phyloP scores from a whole-genome alignment of 306 rosid species.

The Pterocarpus santalinus region DNA sequence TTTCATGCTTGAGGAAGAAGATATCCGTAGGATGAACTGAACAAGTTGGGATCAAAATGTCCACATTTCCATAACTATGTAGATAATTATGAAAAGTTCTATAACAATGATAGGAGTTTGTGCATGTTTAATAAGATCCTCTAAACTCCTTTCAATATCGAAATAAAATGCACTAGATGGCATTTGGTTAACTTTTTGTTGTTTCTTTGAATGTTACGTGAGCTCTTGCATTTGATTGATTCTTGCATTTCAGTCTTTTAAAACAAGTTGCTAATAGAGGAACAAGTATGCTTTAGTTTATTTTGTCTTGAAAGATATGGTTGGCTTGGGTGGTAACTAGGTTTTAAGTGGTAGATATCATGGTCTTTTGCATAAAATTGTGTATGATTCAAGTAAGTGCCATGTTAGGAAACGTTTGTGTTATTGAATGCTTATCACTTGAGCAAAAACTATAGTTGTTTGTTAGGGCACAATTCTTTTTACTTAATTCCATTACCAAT shows the following conservation, averaged over 20 bases:
- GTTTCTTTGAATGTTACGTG: not conserved
- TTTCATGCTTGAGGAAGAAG: too few species aligned
- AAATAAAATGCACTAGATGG: not conserved
- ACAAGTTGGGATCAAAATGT: not conserved
- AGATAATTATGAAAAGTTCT: not conserved
- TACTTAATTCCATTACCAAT: too few species aligned
- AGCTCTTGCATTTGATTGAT: not conserved
- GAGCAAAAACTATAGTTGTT: not conserved
- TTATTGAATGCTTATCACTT: not conserved
- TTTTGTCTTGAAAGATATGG: not conserved
- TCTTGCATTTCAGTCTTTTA: not conserved
- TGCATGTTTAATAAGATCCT: not conserved
- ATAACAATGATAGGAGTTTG: not conserved
- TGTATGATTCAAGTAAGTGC: not conserved
- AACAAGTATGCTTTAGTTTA: not conserved
- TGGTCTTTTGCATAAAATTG: too few species aligned
- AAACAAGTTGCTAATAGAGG: not conserved
- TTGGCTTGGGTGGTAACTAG: not conserved
- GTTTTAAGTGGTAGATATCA: not conserved
- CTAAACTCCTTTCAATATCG: not conserved
- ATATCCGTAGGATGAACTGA: not conserved
- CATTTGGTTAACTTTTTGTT: not conserved
- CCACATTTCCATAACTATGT: not conserved
- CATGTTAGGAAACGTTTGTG: not conserved
- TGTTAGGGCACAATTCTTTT: not conserved